Evolutionary conservation across 306 rosid genomes (phyloP), one percentile per base, ranked within the genome.

Genomic region (Aeschynomene evenia): DNA sequence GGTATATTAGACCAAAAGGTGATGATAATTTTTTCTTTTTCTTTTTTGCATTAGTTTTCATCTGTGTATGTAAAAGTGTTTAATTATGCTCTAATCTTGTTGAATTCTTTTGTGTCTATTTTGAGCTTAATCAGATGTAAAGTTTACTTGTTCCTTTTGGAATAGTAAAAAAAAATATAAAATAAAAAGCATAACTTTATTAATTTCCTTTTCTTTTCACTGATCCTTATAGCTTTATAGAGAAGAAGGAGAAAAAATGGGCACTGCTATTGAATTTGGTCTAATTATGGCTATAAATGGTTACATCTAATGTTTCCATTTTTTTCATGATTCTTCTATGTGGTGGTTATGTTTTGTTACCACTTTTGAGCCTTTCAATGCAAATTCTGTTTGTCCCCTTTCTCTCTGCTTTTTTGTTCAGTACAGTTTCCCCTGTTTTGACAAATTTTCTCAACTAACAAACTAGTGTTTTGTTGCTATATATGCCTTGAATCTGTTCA

Each of bases 231-330:
- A 56, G 24, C 59, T 75, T 61, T 59, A 57, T 34, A 18, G 63
- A 70, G 83, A 75, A 76, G 73, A 49, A 67, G 67, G 37, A 11
- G 64, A 82, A 77, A 69, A 82, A 77, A 69, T 74, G 69, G 72
- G 18, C 73, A 72, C 62, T 55, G 48, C 16, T 61, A 37, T n/a
- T 21, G 53, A 43, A 15, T 24, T 24, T 63, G 53, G 6, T 10
- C 36, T 63, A 72, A 57, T 76, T 71, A 24, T 56, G 60, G 57
- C 7, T 76, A 61, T 76, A 42, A 67, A 72, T 75, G 70, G 70
- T 72, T 70, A 49, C 81, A 77, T 74, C 71, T 67, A 77, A 68
- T 65, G 71, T 82, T 64, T 28, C 63, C 58, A n/a, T n/a, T 40
- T 28, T 2, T 63, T 66, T 63, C 72, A 42, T 71, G 58, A 63